These are phyloP conservation scores for Syncephalastrum sp. DNA, from an alignment of 371 early-diverging fungal genomes.

Conservation along the genomic window DNA sequence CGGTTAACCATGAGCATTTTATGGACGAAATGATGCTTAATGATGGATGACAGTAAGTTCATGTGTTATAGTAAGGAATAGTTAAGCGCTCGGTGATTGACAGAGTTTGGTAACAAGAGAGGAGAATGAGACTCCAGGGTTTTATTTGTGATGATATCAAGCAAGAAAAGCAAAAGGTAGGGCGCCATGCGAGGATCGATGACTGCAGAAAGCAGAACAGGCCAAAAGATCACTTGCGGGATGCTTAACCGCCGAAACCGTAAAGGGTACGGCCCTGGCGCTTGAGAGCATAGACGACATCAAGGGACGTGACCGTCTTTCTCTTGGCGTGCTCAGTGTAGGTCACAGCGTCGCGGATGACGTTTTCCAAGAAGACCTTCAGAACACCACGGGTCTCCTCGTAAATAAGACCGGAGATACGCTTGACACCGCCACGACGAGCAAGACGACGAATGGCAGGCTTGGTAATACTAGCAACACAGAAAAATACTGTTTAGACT, in stretches of 20 bases:
- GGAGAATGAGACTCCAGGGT: no score
- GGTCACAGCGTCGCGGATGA: slow-evolving; percentile 97
- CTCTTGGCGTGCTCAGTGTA: slow-evolving; percentile 99
- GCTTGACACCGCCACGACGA: slow-evolving; percentile 99
- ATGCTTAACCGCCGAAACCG: slow-evolving; percentile 51
- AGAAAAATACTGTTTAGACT: background rate
- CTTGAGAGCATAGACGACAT: slow-evolving; percentile 98
- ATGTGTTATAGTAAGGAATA: no score
- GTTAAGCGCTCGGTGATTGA: no score
- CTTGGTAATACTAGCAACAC: slow-evolving; percentile 83
- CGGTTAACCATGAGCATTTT: no score
- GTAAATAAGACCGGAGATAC: slow-evolving; percentile 99
- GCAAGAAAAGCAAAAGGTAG: no score
- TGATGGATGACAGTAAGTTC: no score
- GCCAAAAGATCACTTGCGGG: no score
- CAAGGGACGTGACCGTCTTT: slow-evolving; percentile 96
- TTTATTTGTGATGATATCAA: no score
- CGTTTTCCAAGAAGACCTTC: slow-evolving; percentile 97
- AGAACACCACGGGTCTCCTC: slow-evolving; percentile 98
- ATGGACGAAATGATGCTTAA: no score
- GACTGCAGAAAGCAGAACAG: no score
- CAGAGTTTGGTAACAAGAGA: no score
- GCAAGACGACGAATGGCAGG: slow-evolving; percentile 99
- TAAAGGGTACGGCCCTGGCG: slow-evolving; percentile 97
- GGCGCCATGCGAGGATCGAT: no score